Evolutionary conservation across 257 asterid genomes (phyloP).

Genomic region (Nyctanthes arbortristis): DNA sequence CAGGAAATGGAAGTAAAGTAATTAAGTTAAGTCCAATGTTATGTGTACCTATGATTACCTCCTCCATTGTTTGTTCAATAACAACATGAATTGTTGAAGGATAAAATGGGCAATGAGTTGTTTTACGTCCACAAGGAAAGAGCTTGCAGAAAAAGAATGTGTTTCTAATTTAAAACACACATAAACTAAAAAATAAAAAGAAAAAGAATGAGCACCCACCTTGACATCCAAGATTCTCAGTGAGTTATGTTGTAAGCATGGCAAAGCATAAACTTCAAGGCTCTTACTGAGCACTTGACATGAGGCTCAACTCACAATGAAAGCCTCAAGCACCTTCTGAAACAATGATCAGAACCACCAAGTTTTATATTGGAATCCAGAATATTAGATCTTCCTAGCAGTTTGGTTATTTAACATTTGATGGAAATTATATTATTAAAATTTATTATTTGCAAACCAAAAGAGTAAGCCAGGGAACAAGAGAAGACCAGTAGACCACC

Average conservation of each 20-base stretch:
- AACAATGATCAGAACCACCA: not conserved
- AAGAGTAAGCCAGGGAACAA: not conserved
- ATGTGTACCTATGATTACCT: not conserved
- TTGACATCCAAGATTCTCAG: not conserved
- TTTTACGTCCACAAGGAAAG: not conserved
- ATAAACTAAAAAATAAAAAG: not conserved
- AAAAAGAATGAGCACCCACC: not conserved
- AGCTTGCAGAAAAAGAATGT: not conserved
- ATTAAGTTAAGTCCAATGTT: not conserved
- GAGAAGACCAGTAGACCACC: constrained; percentile 9
- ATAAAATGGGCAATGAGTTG: not conserved
- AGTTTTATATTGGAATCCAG: not conserved
- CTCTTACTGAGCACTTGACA: not conserved
- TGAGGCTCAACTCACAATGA: not conserved
- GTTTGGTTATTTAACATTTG: not conserved
- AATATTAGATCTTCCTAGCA: not conserved
- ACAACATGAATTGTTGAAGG: not conserved
- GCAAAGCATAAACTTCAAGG: not conserved
- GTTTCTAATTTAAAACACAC: too few species aligned
- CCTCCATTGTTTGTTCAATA: not conserved
- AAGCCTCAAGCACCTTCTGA: not conserved
- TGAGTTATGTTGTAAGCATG: not conserved
- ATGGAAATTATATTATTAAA: not conserved
- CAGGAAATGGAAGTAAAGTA: not conserved
- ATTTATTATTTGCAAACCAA: not conserved